Evolutionary conservation across 192 early-diverging fungal species (phyloP), one percentile per base, ranked within the genome.

Genomic region (Entrophospora sp.): DNA sequence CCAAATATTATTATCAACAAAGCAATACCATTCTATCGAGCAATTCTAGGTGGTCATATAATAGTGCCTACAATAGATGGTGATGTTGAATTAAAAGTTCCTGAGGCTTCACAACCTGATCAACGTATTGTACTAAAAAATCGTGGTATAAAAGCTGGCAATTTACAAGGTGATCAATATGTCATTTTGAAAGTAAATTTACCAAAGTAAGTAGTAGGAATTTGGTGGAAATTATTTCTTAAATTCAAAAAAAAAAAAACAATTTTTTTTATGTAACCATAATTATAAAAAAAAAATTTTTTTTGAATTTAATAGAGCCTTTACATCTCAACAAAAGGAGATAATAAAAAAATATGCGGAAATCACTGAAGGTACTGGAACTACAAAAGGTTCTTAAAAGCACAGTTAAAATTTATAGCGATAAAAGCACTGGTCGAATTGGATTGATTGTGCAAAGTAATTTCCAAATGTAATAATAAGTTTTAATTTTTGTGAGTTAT

Each of bases 1-100:
- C 61, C 78, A 1, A 88, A 96, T 66, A 77, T 97, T 24, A 85
- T 89, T 69, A 79, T 88, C 12, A 79, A 89, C 25, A 81, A 86
- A 4, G 70, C 70, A 1, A 76, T 99, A 16, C 95, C 96, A 7
- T 84, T 99, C 65, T 79, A 86, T 16, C 90, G 82, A 1, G 96
- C 96, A 5, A 76, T 94, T 5, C 74, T 99, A 37, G 96, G 96
- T 34, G 96, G 96, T 46, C 78, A 77, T 1, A 72, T 96, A 5
- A 79, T 85, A 5, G 84, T 99, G 14, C 94, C 92, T 1, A 97
- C 96, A 8, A 83, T 99, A 7, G 95, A 99, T 71, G 95, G 96
- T 31, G 91, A 96, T 66, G 93, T 97, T 1, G 95, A 99, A 58
- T 74, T 99, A 32, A 91, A 84, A 48, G 72, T 99, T 42, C 86